These are phyloP conservation scores for Mortierella antarctica DNA, from an alignment of 192 early-diverging fungal species.

Conservation along the genomic window DNA sequence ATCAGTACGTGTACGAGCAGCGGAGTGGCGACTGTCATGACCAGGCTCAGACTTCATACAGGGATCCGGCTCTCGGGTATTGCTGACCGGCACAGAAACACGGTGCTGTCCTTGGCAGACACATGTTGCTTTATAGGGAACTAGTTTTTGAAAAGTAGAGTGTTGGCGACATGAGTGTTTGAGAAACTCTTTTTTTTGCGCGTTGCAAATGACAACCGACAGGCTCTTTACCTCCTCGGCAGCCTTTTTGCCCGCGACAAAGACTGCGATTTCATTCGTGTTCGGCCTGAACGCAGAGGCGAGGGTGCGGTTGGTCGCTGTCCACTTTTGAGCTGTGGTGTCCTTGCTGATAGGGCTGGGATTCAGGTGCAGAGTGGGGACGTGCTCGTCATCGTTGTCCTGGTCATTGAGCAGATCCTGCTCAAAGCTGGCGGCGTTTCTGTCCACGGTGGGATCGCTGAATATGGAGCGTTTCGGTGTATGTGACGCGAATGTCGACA, in stretches of 20 bases:
- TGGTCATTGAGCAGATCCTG: conserved; percentile 17
- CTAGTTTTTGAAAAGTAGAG: conserved; percentile 2
- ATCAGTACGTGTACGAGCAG: neutral
- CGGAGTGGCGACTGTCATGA: neutral
- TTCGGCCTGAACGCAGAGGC: conserved; percentile 30
- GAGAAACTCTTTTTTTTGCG: too few species aligned
- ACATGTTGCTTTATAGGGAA: conserved; percentile 32
- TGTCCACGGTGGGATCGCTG: conserved; percentile 30
- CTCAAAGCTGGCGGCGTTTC: conserved; percentile 4
- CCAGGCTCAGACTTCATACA: conserved; percentile 10
- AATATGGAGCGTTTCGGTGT: conserved; percentile 24
- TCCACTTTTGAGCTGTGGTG: conserved; percentile 21
- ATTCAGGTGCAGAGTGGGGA: conserved; percentile 20
- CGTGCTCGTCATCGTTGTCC: conserved; percentile 16
- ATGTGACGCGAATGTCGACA: conserved; percentile 9
- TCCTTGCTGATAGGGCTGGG: conserved; percentile 46
- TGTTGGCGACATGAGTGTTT: neutral
- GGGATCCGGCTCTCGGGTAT: conserved; percentile 40
- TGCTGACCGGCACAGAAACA: conserved; percentile 42
- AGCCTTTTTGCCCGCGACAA: conserved; percentile 47
- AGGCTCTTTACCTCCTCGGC: conserved; percentile 39
- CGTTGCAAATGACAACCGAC: neutral
- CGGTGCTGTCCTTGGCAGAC: conserved; percentile 22
- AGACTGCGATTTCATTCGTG: conserved; percentile 48
- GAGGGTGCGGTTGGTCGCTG: conserved; percentile 29